phyloP scores from a whole-genome alignment of 176 grass and related monocot genomes.

The Oryza australiensis region DNA sequence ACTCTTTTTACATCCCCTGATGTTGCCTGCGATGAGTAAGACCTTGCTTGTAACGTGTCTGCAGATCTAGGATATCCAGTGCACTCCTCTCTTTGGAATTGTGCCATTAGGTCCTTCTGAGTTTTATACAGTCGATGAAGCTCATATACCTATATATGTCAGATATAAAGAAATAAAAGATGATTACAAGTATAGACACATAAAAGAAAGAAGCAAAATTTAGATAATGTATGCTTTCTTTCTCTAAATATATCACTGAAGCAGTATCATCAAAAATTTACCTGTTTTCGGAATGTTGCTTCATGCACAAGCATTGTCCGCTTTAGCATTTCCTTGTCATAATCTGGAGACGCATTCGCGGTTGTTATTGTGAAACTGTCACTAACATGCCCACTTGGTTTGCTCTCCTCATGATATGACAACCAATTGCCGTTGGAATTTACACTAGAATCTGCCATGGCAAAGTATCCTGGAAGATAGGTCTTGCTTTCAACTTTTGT shows the following conservation, averaged over 20 bases:
- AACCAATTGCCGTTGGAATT: conserved; percentile 48
- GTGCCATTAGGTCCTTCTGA: conserved; percentile 76
- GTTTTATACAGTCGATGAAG: conserved; percentile 79
- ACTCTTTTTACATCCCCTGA: conserved; percentile 30
- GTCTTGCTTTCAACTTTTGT: conserved; percentile 56
- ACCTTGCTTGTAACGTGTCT: conserved; percentile 41
- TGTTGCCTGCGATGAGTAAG: conserved; percentile 47
- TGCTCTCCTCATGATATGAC: conserved; percentile 50
- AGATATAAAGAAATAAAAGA: conserved; percentile 42
- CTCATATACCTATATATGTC: conserved; percentile 60
- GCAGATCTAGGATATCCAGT: conserved; percentile 29
- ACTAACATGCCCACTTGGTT: conserved; percentile 28
- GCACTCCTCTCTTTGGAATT: conserved; percentile 40
- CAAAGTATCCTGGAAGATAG: conserved; percentile 59
- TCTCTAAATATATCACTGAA: background rate
- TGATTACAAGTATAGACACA: background rate
- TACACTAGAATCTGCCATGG: conserved; percentile 56
- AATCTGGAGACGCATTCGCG: conserved; percentile 45
- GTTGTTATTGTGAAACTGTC: conserved; percentile 43
- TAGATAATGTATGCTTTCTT: conserved; percentile 14
- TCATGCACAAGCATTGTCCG: conserved; percentile 81
- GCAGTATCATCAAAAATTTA: conserved; percentile 25
- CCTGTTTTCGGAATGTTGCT: conserved; percentile 76
- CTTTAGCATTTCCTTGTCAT: conserved; percentile 72
- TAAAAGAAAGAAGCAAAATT: conserved; percentile 3